Conservation (phyloP, 495 filamentous ascomycete genomes). For the Geopyxis carbonaria region DNA sequence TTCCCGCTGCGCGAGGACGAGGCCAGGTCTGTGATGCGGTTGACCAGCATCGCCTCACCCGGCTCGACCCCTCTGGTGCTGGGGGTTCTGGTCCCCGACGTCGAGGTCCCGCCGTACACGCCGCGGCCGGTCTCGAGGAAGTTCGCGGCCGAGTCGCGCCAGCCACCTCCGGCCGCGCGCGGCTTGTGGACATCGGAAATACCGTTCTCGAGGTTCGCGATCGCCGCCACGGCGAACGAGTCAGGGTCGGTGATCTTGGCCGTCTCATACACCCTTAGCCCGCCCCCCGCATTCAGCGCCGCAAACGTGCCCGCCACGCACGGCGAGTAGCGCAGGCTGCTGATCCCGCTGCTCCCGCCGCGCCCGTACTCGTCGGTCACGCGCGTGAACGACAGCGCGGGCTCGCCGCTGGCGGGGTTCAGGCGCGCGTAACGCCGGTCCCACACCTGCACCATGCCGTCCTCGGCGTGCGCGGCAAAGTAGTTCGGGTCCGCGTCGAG, state of each 20-base stretch:
- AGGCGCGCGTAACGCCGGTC: slow-evolving; percentile 46
- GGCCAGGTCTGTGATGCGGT: slow-evolving; percentile 14
- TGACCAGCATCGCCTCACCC: slow-evolving; percentile 20
- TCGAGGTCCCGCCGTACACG: slow-evolving; percentile 12
- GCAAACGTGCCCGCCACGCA: slow-evolving; percentile 18
- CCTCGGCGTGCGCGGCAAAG: slow-evolving; percentile 56
- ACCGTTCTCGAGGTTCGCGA: slow-evolving; percentile 2
- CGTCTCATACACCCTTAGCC: slow-evolving; percentile 24
- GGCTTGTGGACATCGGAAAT: slow-evolving; percentile 12
- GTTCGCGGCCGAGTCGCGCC: slow-evolving; percentile 22
- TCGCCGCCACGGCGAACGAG: slow-evolving; percentile 3
- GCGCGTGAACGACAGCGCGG: slow-evolving; percentile 14
- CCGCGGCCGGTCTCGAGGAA: slow-evolving; percentile 14
- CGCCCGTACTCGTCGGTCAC: slow-evolving; percentile 9
- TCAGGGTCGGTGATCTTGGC: slow-evolving; percentile 20
- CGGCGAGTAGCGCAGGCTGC: slow-evolving; percentile 17
- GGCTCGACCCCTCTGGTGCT: slow-evolving; percentile 8
- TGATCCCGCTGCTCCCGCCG: slow-evolving; percentile 5
- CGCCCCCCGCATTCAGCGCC: slow-evolving; percentile 16
- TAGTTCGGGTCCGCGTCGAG: slow-evolving; percentile 89
- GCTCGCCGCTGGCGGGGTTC: slow-evolving; percentile 6
- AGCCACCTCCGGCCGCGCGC: slow-evolving; percentile 11
- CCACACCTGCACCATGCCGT: slow-evolving; percentile 68
- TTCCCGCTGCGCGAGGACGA: slow-evolving; percentile 25
- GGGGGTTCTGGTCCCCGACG: slow-evolving; percentile 13